Evolutionary conservation across 768 basidiomycete genomes (phyloP), one percentile per base, ranked within the genome.

Genomic region (Lentinus brumalis): DNA sequence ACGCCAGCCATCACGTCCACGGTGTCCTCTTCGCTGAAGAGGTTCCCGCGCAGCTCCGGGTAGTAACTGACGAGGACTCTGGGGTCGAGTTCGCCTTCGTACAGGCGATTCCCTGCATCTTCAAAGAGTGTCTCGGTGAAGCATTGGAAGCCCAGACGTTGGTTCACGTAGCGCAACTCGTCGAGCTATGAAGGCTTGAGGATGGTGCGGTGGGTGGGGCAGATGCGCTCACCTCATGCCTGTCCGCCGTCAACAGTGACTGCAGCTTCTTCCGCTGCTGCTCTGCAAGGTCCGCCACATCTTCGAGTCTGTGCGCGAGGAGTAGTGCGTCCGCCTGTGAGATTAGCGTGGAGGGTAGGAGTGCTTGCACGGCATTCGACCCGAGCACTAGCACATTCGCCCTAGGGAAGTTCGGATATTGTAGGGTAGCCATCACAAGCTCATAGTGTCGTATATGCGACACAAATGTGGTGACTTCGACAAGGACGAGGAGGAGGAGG

Each of bases 41-140:
- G 75, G 11, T 79, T 75, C 18, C 89, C 90, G 31, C 88, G 81
- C n/a, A 95, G 75, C 60, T 86, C 81, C 7, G 91, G 86, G 67
- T 87, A 96, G 71, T 92, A 88, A 62, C 91, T 86, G 61, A 96
- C 77, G 41, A 94, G 80, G 3, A 95, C 71, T 14, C 94, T 84
- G 0, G 94, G 92, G 74, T 97, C 94, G n/a, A 92, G 75, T 47
- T 88, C 84, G 39, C 92, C 94, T 56, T 85, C 81, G 68, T 89
- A 86, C 58, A 96, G 81, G 67, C 91, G 83, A 63, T 82, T 83
- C 16, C 88, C 89, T 1, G 94, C 94, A 59, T 92, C 89, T 62
- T 90, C 87, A 70, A 97, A 96, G 52, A 87, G 78, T 0, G 92
- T 93, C 71, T 92, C 91, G 32, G 78, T 72, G 69, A 96, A 81